phyloP scores from a whole-genome alignment of 2,329 filamentous ascomycete species.

The Aspergillus hiratsukae region DNA sequence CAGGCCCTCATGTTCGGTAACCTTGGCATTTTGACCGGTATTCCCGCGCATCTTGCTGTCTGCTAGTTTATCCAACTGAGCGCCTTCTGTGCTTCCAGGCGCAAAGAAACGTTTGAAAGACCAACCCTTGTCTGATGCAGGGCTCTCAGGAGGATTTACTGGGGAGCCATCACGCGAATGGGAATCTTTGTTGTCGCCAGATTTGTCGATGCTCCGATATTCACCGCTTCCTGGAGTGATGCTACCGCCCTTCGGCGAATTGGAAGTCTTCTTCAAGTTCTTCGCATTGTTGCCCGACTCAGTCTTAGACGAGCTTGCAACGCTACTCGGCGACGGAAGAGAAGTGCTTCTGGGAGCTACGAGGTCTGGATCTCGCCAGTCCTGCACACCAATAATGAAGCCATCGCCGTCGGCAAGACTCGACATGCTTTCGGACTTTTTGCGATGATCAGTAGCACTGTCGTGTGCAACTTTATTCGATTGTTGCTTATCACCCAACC shows the following conservation, averaged over 20 bases:
- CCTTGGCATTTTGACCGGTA: constrained; percentile 27
- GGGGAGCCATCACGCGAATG: constrained; percentile 10
- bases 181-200: constrained; percentile 13
- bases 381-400: constrained; percentile 79
- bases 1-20: constrained; percentile 65
- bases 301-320: constrained; percentile 19
- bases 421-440: constrained; percentile 21
- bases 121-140: constrained; percentile 24
- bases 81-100: constrained; percentile 15
- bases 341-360: constrained; percentile 43
- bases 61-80: constrained; percentile 11
- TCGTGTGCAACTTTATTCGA: constrained; percentile 3
- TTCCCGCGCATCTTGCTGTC: constrained; percentile 13
- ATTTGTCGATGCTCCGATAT: constrained; percentile 50
- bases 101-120: constrained; percentile 33
- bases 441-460: constrained; percentile 12
- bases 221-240: constrained; percentile 70
- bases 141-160: constrained; percentile 3
- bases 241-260: constrained; percentile 57
- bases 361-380: constrained; percentile 78
- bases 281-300: constrained; percentile 31
- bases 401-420: constrained; percentile 48
- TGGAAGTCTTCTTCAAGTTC: constrained; percentile 23
- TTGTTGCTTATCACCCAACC: constrained; percentile 52
- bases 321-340: constrained; percentile 19